Percentiles rank a stretch among this genome's conserved stretches.
phyloP scores from a whole-genome alignment of 306 rosid genomes.

The Quercus bicolor region DNA sequence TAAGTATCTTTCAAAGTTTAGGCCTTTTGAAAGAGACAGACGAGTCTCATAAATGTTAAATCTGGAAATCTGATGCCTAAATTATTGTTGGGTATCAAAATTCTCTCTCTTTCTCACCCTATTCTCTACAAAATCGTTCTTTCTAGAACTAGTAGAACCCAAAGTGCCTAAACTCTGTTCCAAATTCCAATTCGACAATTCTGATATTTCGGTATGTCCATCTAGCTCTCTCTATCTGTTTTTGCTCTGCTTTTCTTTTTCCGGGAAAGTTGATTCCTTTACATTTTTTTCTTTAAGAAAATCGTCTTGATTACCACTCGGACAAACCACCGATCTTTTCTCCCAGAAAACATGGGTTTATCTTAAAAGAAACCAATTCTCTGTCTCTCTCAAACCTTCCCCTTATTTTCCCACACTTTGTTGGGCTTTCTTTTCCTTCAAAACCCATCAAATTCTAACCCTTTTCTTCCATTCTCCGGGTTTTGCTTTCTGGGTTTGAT shows the following conservation, averaged over 20 bases:
- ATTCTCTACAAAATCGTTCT: slow-evolving; percentile 5
- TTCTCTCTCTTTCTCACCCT: slow-evolving; percentile 2
- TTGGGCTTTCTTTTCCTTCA: slow-evolving; percentile 2
- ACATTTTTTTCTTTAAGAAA: neutral
- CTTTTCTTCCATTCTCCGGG: neutral
- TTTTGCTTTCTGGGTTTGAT: slow-evolving; percentile 28
- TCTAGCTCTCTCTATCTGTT: neutral
- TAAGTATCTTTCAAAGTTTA: slow-evolving; percentile 8
- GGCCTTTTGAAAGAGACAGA: slow-evolving; percentile 27
- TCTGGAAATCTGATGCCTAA: slow-evolving; percentile 26
- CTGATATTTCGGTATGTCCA: neutral
- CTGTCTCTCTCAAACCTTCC: neutral
- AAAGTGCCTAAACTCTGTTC: neutral
- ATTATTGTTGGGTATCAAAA: slow-evolving; percentile 14
- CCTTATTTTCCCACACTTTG: neutral
- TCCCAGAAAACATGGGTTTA: neutral
- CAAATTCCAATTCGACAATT: slow-evolving; percentile 14
- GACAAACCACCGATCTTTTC: neutral
- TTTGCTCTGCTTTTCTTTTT: slow-evolving; percentile 16
- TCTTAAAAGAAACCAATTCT: neutral
- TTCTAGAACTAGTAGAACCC: slow-evolving; percentile 8
- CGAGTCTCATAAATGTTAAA: slow-evolving; percentile 41
- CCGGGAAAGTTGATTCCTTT: slow-evolving; percentile 21
- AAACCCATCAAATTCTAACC: neutral
- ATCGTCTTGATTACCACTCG: neutral